These are phyloP conservation scores for Clavispora asparagi DNA, from an alignment of 805 yeast species.

Conservation along the genomic window DNA sequence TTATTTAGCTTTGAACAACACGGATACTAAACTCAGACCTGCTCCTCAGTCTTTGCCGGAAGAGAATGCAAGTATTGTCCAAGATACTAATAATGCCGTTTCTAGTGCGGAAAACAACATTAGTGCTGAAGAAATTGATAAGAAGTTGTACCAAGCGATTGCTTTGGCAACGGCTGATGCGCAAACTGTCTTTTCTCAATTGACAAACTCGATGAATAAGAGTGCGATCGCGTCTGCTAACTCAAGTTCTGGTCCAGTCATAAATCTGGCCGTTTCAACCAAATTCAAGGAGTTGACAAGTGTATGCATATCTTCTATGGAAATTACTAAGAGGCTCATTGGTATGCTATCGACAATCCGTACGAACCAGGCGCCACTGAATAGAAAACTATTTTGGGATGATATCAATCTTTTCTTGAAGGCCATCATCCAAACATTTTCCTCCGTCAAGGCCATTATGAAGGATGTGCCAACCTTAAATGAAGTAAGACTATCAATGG, in stretches of 20 bases:
- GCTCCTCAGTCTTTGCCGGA: slow-evolving; percentile 1
- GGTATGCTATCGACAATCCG: slow-evolving; percentile 48
- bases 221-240: slow-evolving; percentile 50
- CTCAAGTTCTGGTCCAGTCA: slow-evolving; percentile 14
- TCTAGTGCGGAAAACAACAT: neutral
- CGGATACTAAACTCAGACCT: slow-evolving; percentile 4
- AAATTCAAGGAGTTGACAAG: slow-evolving; percentile 73
- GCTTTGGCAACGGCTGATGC: slow-evolving; percentile 63
- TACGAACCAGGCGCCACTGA: slow-evolving; percentile 41
- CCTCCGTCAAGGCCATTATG: slow-evolving; percentile 78
- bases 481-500: slow-evolving; percentile 74
- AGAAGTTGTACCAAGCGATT: slow-evolving; percentile 60
- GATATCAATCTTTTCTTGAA: slow-evolving; percentile 77
- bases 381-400: slow-evolving; percentile 73
- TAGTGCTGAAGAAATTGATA: slow-evolving; percentile 51
- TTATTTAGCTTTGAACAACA: slow-evolving; percentile 1
- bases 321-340: slow-evolving; percentile 65
- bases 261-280: slow-evolving; percentile 44
- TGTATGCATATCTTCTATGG: slow-evolving; percentile 76
- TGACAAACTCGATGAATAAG: slow-evolving; percentile 61
- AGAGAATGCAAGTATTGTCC: neutral
- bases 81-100: neutral
- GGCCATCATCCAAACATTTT: slow-evolving; percentile 77
- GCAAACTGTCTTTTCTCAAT: slow-evolving; percentile 69
- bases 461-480: slow-evolving; percentile 73